phyloP scores from a whole-genome alignment of 1,139 yeast genomes.

The Yamadazyma taylorii region DNA sequence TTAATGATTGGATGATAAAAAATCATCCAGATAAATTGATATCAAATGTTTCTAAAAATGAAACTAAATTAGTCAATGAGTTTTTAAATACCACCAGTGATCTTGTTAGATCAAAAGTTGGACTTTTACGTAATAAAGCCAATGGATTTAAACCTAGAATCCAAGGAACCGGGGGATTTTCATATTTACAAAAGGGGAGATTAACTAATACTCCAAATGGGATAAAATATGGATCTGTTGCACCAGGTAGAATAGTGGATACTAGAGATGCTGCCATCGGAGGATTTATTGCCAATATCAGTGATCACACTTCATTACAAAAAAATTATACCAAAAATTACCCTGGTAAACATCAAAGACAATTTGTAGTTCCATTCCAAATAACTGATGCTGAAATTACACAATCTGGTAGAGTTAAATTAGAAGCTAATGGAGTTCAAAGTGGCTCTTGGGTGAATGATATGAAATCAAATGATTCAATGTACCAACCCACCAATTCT shows the following conservation, averaged over 20 bases:
- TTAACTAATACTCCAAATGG: constrained; percentile 77
- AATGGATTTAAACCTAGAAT: constrained; percentile 22
- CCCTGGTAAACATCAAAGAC: constrained; percentile 47
- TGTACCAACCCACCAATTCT: constrained; percentile 33
- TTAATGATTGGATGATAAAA: constrained; percentile 34
- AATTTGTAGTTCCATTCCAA: constrained; percentile 46
- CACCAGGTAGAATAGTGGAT: constrained; percentile 69
- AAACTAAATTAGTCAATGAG: constrained; percentile 26
- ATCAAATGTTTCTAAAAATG: constrained; percentile 19
- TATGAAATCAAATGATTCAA: constrained; percentile 16
- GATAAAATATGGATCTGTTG: constrained; percentile 53
- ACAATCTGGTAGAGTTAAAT: constrained; percentile 37
- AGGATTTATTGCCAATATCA: constrained; percentile 61
- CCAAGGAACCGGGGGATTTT: constrained; percentile 73
- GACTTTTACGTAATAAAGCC: constrained; percentile 5
- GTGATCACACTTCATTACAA: constrained; percentile 42
- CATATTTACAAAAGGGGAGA: constrained; percentile 72
- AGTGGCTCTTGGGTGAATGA: constrained; percentile 43
- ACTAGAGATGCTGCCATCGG: constrained; percentile 64
- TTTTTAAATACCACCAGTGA: constrained; percentile 22
- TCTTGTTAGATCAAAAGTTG: constrained; percentile 8
- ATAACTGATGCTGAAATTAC: constrained; percentile 40
- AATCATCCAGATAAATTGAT: constrained; percentile 36
- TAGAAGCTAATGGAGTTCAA: constrained; percentile 43
- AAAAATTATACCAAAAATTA: constrained; percentile 40